Percentiles rank a stretch among this genome's conserved stretches.
These are phyloP conservation scores for Sporothrix phasma DNA, from an alignment of 2,329 filamentous ascomycete species.

Conservation along the genomic window DNA sequence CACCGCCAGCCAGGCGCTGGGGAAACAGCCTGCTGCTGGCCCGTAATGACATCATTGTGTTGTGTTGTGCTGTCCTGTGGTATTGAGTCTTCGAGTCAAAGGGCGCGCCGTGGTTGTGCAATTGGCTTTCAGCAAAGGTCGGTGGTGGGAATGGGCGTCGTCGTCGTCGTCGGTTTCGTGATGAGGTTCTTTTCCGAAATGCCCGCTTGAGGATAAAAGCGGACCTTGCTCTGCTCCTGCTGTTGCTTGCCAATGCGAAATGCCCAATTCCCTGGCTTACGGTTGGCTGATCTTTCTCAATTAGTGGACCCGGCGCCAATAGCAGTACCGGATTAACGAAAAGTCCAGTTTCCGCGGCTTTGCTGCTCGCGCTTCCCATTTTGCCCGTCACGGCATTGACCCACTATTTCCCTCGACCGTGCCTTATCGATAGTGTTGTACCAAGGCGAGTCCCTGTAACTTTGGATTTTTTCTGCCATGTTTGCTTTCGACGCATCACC, in stretches of 20 bases:
- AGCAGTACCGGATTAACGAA: background rate
- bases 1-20: constrained; percentile 27
- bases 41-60: constrained; percentile 37
- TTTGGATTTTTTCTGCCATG: constrained; percentile 3
- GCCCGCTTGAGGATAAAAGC: background rate
- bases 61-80: background rate
- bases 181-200: constrained; percentile 7
- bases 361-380: background rate
- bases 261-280: constrained; percentile 13
- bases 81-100: background rate
- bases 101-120: background rate
- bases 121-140: background rate
- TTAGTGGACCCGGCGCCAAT: background rate
- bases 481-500: background rate
- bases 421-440: constrained; percentile 10
- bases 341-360: background rate
- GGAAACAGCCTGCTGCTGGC: constrained; percentile 33
- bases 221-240: background rate
- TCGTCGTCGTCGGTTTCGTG: background rate
- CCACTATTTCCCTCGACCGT: background rate
- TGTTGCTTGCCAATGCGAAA: background rate
- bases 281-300: constrained; percentile 12
- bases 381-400: background rate
- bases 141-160: background rate
- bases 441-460: background rate